phyloP scores from a whole-genome alignment of 2,329 filamentous ascomycete species.

The Rhynchosporium agropyri region DNA sequence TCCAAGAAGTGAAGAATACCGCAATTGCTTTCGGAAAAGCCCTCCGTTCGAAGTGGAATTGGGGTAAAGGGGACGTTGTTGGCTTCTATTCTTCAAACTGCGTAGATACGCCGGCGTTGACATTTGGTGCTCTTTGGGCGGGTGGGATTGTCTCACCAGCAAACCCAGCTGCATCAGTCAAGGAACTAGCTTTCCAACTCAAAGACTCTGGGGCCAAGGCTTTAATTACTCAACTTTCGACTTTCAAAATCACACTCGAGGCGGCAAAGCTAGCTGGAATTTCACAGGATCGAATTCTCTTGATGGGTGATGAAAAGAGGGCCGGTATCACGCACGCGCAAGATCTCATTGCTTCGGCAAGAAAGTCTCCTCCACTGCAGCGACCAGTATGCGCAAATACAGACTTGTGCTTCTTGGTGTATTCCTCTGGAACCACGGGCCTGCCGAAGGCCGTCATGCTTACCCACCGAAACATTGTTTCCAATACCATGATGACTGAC shows the following conservation, averaged over 20 bases:
- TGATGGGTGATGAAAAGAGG: slow-evolving; percentile 69
- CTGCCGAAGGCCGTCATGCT: slow-evolving; percentile 89
- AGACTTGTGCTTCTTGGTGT: slow-evolving; percentile 83
- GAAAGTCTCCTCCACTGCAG: slow-evolving; percentile 59
- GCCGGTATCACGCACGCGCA: slow-evolving; percentile 5
- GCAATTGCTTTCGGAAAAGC: slow-evolving; percentile 76
- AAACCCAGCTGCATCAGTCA: slow-evolving; percentile 82
- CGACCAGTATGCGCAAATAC: slow-evolving; percentile 57
- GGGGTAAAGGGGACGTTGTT: slow-evolving; percentile 79
- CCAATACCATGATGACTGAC: slow-evolving; percentile 65
- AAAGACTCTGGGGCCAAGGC: slow-evolving; percentile 73
- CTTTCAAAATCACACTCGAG: slow-evolving; percentile 63
- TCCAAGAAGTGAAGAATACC: slow-evolving; percentile 62
- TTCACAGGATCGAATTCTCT: slow-evolving; percentile 67
- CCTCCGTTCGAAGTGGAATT: slow-evolving; percentile 70
- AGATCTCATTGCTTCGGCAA: slow-evolving; percentile 20
- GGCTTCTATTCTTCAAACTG: slow-evolving; percentile 80
- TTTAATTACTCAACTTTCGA: slow-evolving; percentile 69
- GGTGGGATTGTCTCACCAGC: slow-evolving; percentile 80
- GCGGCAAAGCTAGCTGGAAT: slow-evolving; percentile 73
- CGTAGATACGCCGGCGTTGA: slow-evolving; percentile 76
- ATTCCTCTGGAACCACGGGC: slow-evolving; percentile 46
- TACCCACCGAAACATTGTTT: slow-evolving; percentile 77
- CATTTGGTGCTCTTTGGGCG: slow-evolving; percentile 78
- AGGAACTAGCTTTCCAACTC: slow-evolving; percentile 82